Evolutionary conservation across 1,139 yeast species (phyloP), one percentile per base, ranked within the genome.

Genomic region (Candida neerlandica): DNA sequence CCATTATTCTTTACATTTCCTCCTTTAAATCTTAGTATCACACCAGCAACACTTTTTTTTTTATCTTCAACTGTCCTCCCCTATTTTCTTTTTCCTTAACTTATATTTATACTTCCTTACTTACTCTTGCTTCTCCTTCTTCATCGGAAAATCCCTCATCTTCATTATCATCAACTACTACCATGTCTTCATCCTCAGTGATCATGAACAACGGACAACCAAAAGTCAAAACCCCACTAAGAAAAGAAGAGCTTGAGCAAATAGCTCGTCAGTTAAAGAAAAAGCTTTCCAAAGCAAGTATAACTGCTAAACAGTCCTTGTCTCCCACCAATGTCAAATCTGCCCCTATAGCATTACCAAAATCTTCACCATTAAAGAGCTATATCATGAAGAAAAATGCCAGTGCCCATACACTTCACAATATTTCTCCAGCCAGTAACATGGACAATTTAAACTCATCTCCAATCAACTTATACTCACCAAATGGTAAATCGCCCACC

Each of bases 261-360:
- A 76, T 76, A 37, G 81, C 81, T 53, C 69, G 69, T 50, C 77
- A 75, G 58, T 65, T 76, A 52, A 76, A 75, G 62, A 70, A 68
- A 49, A 75, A 74, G 56, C 64, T 76, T 32, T 70, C 78, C 38
- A 69, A 67, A 56, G 81, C 81, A 11, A 71, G 78, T 21, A 70
- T 75, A 39, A 67, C 81, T 19, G 81, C 81, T 27, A 76, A 75
- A 55, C 77, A 73, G 57, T 66, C 71, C 47, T 52, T 63, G 23
- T 67, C 71, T 10, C 74, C 73, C 11, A 58, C 57, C 5, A 57
- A 52, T 44, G 47, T 53, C 29, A 64, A 53, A 45, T 40, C 53
- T 12, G 39, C 44, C 27, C 23, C 44, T 11, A 44, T 30, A 33
- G 44, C 43, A 2, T 49, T 54, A 43, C 65, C 64, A 41, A 65